These are phyloP conservation scores for Tylopilus subfusipes DNA, from an alignment of 768 basidiomycete genomes.

Conservation along the genomic window DNA sequence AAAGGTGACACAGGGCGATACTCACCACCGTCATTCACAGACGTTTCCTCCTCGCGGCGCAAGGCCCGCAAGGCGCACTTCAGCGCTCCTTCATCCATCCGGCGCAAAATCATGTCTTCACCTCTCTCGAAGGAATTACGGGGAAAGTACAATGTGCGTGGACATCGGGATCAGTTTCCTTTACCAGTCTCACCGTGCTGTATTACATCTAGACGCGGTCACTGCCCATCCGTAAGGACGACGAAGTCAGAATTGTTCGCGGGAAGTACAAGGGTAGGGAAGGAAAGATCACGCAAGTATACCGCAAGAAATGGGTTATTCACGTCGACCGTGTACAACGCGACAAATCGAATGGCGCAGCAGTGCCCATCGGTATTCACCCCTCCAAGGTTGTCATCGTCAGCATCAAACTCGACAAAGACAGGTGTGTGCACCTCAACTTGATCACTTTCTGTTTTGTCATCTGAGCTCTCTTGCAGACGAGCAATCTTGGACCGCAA, in stretches of 20 bases:
- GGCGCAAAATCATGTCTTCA: constrained; percentile 98
- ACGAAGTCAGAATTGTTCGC: constrained; percentile 94
- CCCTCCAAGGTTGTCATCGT: constrained; percentile 96
- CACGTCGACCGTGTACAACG: constrained; percentile 97
- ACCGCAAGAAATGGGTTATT: constrained; percentile 99
- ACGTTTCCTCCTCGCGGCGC: constrained; percentile 90
- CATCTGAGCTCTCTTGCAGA: constrained; percentile 36
- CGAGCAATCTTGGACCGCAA: constrained; percentile 87
- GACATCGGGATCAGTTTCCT: background rate
- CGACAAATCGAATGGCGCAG: constrained; percentile 96
- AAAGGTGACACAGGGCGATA: constrained; percentile 16
- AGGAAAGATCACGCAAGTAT: constrained; percentile 96
- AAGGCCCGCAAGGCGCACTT: constrained; percentile 99
- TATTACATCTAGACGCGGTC: constrained; percentile 64
- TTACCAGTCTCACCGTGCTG: background rate
- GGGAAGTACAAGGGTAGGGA: constrained; percentile 99
- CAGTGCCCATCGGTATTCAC: constrained; percentile 91
- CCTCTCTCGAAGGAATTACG: constrained; percentile 94
- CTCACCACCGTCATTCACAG: constrained; percentile 44
- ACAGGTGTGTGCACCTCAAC: constrained; percentile 48
- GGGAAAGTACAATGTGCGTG: constrained; percentile 81
- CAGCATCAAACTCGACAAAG: constrained; percentile 90
- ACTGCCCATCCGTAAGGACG: constrained; percentile 94
- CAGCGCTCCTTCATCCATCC: constrained; percentile 87
- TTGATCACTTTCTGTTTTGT: background rate